Percentiles rank a stretch among this genome's conserved stretches.
phyloP scores from a whole-genome alignment of 2,329 filamentous ascomycete species.

The Cladosporium sp. region DNA sequence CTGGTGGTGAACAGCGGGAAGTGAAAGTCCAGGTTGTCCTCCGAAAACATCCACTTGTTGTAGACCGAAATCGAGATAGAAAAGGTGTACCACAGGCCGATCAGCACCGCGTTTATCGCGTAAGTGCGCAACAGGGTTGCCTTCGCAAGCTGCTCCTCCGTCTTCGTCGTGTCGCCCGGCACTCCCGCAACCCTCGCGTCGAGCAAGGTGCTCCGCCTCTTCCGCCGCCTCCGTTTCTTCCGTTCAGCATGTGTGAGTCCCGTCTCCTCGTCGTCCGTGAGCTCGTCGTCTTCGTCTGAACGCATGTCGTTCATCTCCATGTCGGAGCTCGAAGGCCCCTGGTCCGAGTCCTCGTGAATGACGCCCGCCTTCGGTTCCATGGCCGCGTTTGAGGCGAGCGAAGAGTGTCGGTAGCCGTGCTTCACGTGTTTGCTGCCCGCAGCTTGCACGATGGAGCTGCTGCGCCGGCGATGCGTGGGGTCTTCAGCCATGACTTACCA shows the following conservation, averaged over 20 bases:
- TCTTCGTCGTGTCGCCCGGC: slow-evolving; percentile 40
- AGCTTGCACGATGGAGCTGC: slow-evolving; percentile 11
- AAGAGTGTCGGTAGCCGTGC: slow-evolving; percentile 14
- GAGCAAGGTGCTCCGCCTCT: slow-evolving; percentile 58
- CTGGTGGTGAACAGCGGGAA: slow-evolving; percentile 94
- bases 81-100: slow-evolving; percentile 82
- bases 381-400: slow-evolving; percentile 9
- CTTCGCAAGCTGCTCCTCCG: slow-evolving; percentile 68
- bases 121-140: slow-evolving; percentile 63
- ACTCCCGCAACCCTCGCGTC: slow-evolving; percentile 63
- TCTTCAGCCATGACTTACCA: slow-evolving; percentile 1
- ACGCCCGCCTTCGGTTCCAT: slow-evolving; percentile 1
- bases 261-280: slow-evolving; percentile 79
- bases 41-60: slow-evolving; percentile 99
- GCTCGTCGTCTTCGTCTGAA: slow-evolving; percentile 55
- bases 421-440: slow-evolving; percentile 10
- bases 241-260: slow-evolving; percentile 71
- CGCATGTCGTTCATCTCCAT: slow-evolving; percentile 54
- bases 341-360: slow-evolving; percentile 13
- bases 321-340: slow-evolving; percentile 38
- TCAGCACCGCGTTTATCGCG: slow-evolving; percentile 70
- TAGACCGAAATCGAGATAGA: slow-evolving; percentile 94
- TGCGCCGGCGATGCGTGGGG: slow-evolving; percentile 13
- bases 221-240: slow-evolving; percentile 55
- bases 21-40: slow-evolving; percentile 76